These are phyloP conservation scores for Trichosporon sp. DNA, from an alignment of 1,284 basidiomycete genomes.

Conservation along the genomic window DNA sequence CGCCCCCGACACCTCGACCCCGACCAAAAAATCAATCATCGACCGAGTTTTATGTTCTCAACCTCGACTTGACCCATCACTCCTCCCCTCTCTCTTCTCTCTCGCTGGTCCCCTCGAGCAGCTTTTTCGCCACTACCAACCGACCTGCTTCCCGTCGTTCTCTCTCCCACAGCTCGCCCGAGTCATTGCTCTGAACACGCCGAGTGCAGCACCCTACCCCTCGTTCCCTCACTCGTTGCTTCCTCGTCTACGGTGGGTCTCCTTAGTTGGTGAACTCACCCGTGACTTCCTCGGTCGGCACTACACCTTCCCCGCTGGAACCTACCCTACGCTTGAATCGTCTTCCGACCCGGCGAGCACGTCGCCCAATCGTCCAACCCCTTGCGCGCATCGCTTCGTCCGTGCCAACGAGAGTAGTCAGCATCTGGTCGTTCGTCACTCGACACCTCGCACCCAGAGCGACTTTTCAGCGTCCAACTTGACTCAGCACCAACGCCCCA, in stretches of 20 bases:
- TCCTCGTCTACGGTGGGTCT: slow-evolving; percentile 8
- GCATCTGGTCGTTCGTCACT: slow-evolving; percentile 1
- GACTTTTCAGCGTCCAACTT: slow-evolving; percentile 13
- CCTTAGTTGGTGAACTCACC: slow-evolving; percentile 20
- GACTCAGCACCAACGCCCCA: not conserved
- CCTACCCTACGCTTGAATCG: not conserved
- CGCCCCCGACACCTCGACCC: not conserved
- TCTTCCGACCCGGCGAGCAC: too few relatives aligned
- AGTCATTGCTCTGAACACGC: not conserved
- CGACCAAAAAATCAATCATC: slow-evolving; percentile 2
- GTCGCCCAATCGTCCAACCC: not conserved
- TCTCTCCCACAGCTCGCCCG: not conserved
- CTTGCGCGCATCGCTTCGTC: not conserved
- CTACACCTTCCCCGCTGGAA: slow-evolving; percentile 1
- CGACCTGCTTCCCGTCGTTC: not conserved
- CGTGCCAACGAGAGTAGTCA: not conserved
- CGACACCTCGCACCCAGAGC: not conserved
- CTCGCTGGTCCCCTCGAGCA: not conserved
- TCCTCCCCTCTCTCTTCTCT: not conserved
- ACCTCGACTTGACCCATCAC: slow-evolving; percentile 17
- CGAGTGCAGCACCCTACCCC: not conserved
- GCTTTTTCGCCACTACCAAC: slow-evolving; percentile 11
- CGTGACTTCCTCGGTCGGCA: not conserved
- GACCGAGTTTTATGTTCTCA: slow-evolving; percentile 2
- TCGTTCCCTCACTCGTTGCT: not conserved